Evolutionary conservation across 352 stramenopile genomes (phyloP).

Genomic region (Phytophthora sp.): DNA sequence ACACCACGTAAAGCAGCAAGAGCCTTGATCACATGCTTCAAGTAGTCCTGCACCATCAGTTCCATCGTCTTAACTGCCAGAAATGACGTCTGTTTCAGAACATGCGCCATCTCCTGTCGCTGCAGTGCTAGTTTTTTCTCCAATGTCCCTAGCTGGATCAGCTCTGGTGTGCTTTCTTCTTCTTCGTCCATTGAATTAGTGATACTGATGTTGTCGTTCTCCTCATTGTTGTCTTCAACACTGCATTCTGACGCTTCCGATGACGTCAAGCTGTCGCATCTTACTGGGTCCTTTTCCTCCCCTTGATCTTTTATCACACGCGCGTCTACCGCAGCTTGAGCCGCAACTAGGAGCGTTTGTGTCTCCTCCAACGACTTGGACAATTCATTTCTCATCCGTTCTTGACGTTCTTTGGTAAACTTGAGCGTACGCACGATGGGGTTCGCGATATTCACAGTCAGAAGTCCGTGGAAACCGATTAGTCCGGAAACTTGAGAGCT

Average conservation of each 20-base stretch:
- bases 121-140: slow-evolving; percentile 43
- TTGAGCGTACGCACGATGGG: slow-evolving; percentile 60
- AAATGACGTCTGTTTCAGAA: slow-evolving; percentile 44
- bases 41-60: slow-evolving; percentile 56
- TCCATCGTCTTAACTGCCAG: slow-evolving; percentile 66
- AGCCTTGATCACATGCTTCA: slow-evolving; percentile 46
- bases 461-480: slow-evolving; percentile 42
- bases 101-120: slow-evolving; percentile 38
- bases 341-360: slow-evolving; percentile 19
- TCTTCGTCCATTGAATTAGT: slow-evolving; percentile 5
- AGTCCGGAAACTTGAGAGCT: slow-evolving; percentile 33
- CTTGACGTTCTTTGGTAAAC: slow-evolving; percentile 56
- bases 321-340: slow-evolving; percentile 19
- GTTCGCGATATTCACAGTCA: slow-evolving; percentile 51
- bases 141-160: slow-evolving; percentile 28
- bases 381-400: slow-evolving; percentile 51
- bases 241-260: slow-evolving; percentile 26
- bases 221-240: slow-evolving; percentile 26
- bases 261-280: slow-evolving; percentile 28
- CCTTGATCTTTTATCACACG: neutral
- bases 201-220: neutral
- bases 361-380: slow-evolving; percentile 45
- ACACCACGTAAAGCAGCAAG: slow-evolving; percentile 21
- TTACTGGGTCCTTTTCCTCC: slow-evolving; percentile 8
- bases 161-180: slow-evolving; percentile 25